These are phyloP conservation scores for Aspergillus homomorphus DNA, from an alignment of 495 filamentous ascomycete species.

Conservation along the genomic window DNA sequence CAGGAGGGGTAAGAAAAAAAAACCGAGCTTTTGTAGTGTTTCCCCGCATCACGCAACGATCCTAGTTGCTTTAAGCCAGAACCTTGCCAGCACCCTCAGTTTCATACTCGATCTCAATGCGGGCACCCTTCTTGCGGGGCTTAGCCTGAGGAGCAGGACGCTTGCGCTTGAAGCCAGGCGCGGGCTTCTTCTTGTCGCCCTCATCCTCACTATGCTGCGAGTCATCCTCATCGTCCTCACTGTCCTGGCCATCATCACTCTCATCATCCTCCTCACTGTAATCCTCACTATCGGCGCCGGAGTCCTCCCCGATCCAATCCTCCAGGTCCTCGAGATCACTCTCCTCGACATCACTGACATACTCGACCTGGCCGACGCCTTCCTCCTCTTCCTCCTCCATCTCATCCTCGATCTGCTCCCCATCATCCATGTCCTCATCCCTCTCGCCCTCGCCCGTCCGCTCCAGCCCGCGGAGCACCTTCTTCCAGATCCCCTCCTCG, in stretches of 20 bases:
- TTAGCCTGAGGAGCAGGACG: slow-evolving; percentile 53
- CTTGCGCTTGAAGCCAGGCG: slow-evolving; percentile 66
- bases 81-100: slow-evolving; percentile 52
- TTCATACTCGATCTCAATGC: slow-evolving; percentile 71
- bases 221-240: slow-evolving; percentile 42
- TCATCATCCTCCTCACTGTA: slow-evolving; percentile 48
- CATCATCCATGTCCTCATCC: slow-evolving; percentile 88
- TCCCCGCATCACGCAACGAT: slow-evolving; percentile 13
- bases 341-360: slow-evolving; percentile 72
- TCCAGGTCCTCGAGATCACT: slow-evolving; percentile 68
- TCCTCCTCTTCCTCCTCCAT: slow-evolving; percentile 66
- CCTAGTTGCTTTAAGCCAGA: slow-evolving; percentile 41
- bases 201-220: slow-evolving; percentile 39
- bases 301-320: slow-evolving; percentile 66
- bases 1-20: slow-evolving; percentile 9
- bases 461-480: slow-evolving; percentile 88
- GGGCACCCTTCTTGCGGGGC: slow-evolving; percentile 65
- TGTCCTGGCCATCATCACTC: slow-evolving; percentile 51
- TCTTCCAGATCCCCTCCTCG: slow-evolving; percentile 94
- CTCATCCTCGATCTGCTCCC: slow-evolving; percentile 67
- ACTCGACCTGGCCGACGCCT: slow-evolving; percentile 77
- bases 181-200: slow-evolving; percentile 41
- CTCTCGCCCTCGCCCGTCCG: slow-evolving; percentile 75
- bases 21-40: slow-evolving; percentile 24
- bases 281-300: slow-evolving; percentile 50